Conservation (phyloP, 179 eudicot genomes). For the Spinacia oleracea region DNA sequence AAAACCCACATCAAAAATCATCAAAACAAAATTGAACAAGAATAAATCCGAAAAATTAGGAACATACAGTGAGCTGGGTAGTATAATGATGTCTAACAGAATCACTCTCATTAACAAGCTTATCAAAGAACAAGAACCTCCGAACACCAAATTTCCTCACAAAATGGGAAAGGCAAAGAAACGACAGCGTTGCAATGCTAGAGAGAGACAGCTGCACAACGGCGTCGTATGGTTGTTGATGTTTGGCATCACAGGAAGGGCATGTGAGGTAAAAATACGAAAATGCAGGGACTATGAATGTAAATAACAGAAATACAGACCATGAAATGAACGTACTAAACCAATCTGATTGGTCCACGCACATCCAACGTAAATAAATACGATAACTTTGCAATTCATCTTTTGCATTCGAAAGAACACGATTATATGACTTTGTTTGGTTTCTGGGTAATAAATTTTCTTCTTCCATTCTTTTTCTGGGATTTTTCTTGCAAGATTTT, state of each 20-base stretch:
- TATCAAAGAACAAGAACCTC: constrained; percentile 83
- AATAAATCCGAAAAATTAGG: neutral
- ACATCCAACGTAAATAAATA: constrained; percentile 68
- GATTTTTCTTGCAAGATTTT: neutral
- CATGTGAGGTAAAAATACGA: constrained; percentile 77
- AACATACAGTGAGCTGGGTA: constrained; percentile 68
- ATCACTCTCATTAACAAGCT: constrained; percentile 79
- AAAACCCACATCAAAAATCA: constrained; percentile 1
- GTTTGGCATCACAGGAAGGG: constrained; percentile 55
- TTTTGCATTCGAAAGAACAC: constrained; percentile 46
- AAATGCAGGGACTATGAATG: constrained; percentile 59
- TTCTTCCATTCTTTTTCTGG: constrained; percentile 24
- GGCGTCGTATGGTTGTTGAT: constrained; percentile 61
- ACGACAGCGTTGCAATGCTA: constrained; percentile 66
- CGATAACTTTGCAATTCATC: constrained; percentile 67
- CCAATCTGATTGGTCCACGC: constrained; percentile 74
- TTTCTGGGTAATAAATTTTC: constrained; percentile 16
- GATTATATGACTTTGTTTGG: constrained; percentile 20
- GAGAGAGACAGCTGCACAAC: constrained; percentile 76
- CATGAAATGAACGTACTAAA: constrained; percentile 53
- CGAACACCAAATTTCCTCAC: constrained; percentile 63
- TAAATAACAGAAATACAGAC: constrained; percentile 50
- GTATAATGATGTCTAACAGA: constrained; percentile 71
- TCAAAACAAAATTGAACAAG: neutral
- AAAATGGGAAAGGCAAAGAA: constrained; percentile 61